Percentiles rank a stretch among this genome's conserved stretches.
Conservation (phyloP, 208 protist genomes). For the Acanthamoeba healyi region DNA sequence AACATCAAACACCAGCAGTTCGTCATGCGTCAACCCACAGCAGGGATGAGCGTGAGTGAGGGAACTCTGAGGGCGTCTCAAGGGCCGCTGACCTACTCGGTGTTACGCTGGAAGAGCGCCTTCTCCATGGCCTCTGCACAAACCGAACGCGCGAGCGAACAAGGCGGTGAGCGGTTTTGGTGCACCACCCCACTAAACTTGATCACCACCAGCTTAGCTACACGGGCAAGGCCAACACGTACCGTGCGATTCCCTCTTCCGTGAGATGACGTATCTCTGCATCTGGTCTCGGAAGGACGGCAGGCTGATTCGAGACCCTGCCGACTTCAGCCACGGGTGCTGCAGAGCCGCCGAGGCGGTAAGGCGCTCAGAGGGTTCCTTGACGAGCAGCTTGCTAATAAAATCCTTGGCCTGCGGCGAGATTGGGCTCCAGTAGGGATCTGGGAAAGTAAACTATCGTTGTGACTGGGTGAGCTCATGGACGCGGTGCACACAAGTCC, state of each 20-base stretch:
- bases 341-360: conserved; percentile 82
- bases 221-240: not conserved
- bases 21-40: no score
- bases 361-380: conserved; percentile 80
- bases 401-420: conserved; percentile 80
- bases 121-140: conserved; percentile 37
- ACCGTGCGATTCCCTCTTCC: conserved; percentile 25
- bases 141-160: no score
- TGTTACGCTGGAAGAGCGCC: not conserved
- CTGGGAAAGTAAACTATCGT: conserved; percentile 73
- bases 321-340: conserved; percentile 84
- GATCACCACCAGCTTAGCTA: not conserved
- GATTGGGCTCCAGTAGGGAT: conserved; percentile 72
- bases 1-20: no score
- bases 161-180: no score
- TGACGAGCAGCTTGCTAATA: conserved; percentile 84
- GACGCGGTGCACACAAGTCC: not conserved
- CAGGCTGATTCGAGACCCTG: not conserved
- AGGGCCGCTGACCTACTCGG: not conserved
- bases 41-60: no score
- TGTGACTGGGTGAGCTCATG: not conserved
- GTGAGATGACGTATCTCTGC: conserved; percentile 15
- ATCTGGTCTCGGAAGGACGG: conserved; percentile 19
- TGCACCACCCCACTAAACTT: no score
- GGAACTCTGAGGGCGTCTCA: no score